These are phyloP conservation scores for Sarcocystis neurona DNA, from an alignment of 169 alveolate genomes.

Conservation along the genomic window DNA sequence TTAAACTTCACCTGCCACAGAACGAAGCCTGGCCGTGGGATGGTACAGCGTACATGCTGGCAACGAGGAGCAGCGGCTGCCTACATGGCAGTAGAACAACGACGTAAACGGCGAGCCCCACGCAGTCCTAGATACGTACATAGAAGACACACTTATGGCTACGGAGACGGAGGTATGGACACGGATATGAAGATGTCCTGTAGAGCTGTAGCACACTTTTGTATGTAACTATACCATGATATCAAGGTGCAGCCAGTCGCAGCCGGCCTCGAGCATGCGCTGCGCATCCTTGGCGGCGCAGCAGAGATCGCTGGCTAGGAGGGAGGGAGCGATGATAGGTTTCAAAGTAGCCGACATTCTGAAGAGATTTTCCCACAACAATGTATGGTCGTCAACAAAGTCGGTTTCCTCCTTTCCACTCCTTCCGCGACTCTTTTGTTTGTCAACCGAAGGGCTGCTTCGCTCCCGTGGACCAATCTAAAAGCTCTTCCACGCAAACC, in stretches of 20 bases:
- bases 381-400: too few relatives aligned
- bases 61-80: background rate
- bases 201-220: background rate
- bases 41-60: too few relatives aligned
- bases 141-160: background rate
- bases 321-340: constrained; percentile 63
- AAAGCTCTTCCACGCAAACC: too few relatives aligned
- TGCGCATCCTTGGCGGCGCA: constrained; percentile 40
- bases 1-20: too few relatives aligned
- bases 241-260: constrained; percentile 71
- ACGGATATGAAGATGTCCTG: background rate
- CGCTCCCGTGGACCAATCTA: too few relatives aligned
- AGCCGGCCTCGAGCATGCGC: constrained; percentile 63
- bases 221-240: constrained; percentile 54
- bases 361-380: background rate
- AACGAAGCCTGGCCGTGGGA: too few relatives aligned
- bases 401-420: too few relatives aligned
- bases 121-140: background rate
- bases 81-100: background rate
- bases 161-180: background rate
- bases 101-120: too few relatives aligned
- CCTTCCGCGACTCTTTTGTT: too few relatives aligned
- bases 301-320: constrained; percentile 67
- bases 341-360: background rate
- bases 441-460: too few relatives aligned